Base-by-base conservation (phyloP, 2,329 filamentous ascomycete species). In the Tolypocladium cylindrosporum region DNA sequence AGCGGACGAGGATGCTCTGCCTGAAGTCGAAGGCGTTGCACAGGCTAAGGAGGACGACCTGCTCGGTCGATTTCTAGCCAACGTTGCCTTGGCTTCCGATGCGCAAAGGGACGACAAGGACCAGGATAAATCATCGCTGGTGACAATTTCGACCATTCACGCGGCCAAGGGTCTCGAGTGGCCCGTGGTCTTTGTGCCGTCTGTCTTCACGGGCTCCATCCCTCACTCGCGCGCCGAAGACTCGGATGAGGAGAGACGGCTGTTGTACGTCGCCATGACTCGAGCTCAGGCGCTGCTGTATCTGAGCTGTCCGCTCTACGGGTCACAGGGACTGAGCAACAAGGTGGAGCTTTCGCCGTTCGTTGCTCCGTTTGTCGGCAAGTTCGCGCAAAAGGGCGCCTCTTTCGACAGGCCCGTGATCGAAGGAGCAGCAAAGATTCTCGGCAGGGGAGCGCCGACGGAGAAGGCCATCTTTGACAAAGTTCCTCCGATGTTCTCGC, bases 191-290 rank as follows among this genome's bases (percentile, higher is more conserved):
- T 97, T 97, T 70, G 86, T 97, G 19, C 92, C 94, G 7, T 90
- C 89, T 1, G 88, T 91, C 34, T 96, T 96, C 68, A 85, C 91
- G 53, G 94, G 93, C 1, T 93, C 88, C 2, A 95, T 97, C 59
- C 93, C 93, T 5, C 93, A 97, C 70, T 88, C 87, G 2, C 82
- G 92, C 64, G 83, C 91, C 1, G 92, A 97, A 52, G 90, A 97
- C 68, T 79, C 81, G 3, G 88, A 93, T 58, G 93, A 99, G 71
- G 93, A 99, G 70, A 81, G 94, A 59, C 81, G 93, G 36, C 74
- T 99, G 52, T 78, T 99, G 0, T 99, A 97, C 66, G 94, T 99
- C 16, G 93, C 92, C 36, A 97, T 99, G 92, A 99, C 93, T 3
- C 81, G 93, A 69, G 93, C 94, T 8, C 87, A 97, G 69, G 87